Conservation (phyloP, 331 rosid genomes). For the Erythrophleum ivorense region DNA sequence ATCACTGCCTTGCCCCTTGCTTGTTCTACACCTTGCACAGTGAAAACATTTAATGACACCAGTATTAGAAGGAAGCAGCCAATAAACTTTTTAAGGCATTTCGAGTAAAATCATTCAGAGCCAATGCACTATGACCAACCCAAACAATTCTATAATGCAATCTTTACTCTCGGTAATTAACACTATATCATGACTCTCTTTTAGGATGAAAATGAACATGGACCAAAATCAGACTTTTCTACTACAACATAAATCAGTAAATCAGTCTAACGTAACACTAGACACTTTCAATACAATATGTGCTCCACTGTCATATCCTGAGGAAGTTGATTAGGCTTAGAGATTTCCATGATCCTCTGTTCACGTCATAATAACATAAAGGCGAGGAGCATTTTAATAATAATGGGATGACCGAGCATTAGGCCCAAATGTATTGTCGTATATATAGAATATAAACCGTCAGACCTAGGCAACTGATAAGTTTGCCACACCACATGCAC, state of each 20-base stretch:
- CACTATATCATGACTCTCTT: neutral
- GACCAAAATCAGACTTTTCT: neutral
- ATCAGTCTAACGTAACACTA: neutral
- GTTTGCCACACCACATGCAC: no score
- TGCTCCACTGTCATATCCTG: neutral
- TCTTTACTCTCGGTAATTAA: neutral
- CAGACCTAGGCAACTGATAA: no score
- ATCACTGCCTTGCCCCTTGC: slow-evolving; percentile 48
- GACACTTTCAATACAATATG: neutral
- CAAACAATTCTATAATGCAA: neutral
- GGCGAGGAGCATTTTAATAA: no score
- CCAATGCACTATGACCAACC: slow-evolving; percentile 3
- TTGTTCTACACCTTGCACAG: slow-evolving; percentile 75
- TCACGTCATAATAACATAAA: no score
- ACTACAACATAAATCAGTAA: neutral
- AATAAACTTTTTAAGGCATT: slow-evolving; percentile 26
- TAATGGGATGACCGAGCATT: no score
- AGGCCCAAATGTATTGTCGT: no score
- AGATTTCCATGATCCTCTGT: no score
- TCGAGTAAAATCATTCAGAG: slow-evolving; percentile 25
- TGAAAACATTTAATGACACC: slow-evolving; percentile 15
- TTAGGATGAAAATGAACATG: neutral
- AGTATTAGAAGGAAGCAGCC: neutral
- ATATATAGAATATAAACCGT: no score
- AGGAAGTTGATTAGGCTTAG: neutral